These are phyloP conservation scores for Reutealis trisperma DNA, from an alignment of 345 rosid genomes.

Conservation along the genomic window DNA sequence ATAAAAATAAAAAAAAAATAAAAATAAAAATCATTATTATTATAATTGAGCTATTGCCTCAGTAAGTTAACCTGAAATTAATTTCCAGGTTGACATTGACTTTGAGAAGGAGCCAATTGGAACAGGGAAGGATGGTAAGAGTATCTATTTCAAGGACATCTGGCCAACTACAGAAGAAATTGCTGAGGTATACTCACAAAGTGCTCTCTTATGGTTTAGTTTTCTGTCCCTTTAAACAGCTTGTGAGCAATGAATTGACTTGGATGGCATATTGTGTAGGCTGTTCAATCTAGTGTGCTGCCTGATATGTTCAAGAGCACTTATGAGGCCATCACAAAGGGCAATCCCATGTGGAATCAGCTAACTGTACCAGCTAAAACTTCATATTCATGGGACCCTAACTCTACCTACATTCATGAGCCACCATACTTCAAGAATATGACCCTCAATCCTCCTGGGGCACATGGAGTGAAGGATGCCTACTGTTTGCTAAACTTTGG, in stretches of 20 bases:
- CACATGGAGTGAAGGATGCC: constrained; percentile 89
- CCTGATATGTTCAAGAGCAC: constrained; percentile 95
- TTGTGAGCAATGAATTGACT: constrained; percentile 12
- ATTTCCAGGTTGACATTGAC: constrained; percentile 85
- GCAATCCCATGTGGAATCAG: constrained; percentile 92
- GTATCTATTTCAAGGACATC: constrained; percentile 78
- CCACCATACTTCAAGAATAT: constrained; percentile 96
- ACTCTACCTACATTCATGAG: constrained; percentile 95
- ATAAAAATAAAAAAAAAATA: no score
- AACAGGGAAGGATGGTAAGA: constrained; percentile 77
- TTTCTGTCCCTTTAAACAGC: constrained; percentile 11
- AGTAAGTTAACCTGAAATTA: constrained; percentile 8
- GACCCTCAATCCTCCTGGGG: constrained; percentile 91
- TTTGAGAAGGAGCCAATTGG: constrained; percentile 95
- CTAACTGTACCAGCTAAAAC: constrained; percentile 59
- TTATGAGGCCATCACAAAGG: constrained; percentile 89
- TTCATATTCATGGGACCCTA: constrained; percentile 80
- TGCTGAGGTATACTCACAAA: constrained; percentile 63
- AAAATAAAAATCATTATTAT: background rate
- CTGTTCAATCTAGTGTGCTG: constrained; percentile 86
- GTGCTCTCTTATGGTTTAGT: background rate
- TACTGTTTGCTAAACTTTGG: constrained; percentile 92
- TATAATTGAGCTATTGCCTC: background rate
- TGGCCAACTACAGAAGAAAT: constrained; percentile 95
- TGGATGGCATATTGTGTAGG: constrained; percentile 44